Conservation (phyloP, 257 asterid genomes). For the Anisodus tanguticus region DNA sequence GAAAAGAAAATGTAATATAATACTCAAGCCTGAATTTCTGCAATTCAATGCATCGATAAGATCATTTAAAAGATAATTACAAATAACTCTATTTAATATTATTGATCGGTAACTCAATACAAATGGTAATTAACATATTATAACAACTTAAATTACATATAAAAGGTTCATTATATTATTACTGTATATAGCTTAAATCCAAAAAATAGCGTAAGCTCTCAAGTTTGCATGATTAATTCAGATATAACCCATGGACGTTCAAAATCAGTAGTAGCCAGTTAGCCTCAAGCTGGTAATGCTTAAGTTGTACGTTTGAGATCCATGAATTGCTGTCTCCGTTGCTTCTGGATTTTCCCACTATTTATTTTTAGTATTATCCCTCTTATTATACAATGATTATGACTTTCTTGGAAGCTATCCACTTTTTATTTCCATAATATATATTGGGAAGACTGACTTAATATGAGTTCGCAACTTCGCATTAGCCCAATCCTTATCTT, state of each 20-base stretch:
- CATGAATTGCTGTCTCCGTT: conserved; percentile 15
- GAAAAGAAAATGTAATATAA: too few species aligned
- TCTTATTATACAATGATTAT: background rate
- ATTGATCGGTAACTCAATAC: too few species aligned
- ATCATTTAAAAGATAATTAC: too few species aligned
- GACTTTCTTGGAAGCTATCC: background rate
- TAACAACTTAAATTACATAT: too few species aligned
- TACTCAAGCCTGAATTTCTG: too few species aligned
- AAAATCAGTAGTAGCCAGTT: background rate
- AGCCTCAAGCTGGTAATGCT: background rate
- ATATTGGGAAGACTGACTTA: background rate
- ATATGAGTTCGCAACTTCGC: background rate
- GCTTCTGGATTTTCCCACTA: background rate
- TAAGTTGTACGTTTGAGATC: background rate
- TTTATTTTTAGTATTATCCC: background rate
- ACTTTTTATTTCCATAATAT: background rate
- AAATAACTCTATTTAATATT: too few species aligned
- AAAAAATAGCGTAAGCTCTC: background rate
- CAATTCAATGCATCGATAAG: too few species aligned
- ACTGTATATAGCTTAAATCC: too few species aligned
- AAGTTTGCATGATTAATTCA: background rate
- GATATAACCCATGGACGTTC: background rate
- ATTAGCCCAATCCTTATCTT: background rate
- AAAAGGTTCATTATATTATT: too few species aligned
- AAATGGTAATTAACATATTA: too few species aligned